phyloP scores from a whole-genome alignment of 257 asterid genomes.

The Solanum pennellii region DNA sequence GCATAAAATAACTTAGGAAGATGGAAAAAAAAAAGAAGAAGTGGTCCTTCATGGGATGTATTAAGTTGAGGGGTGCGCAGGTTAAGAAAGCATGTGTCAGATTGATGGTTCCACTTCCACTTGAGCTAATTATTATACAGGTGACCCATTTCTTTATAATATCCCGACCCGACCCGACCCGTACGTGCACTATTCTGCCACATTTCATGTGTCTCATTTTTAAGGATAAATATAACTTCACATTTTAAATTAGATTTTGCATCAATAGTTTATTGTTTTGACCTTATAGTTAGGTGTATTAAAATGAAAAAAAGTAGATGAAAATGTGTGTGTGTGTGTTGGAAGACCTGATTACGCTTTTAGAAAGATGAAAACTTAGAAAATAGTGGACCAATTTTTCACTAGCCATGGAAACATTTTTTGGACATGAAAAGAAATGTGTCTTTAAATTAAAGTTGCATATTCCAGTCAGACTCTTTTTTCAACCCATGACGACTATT shows the following conservation, averaged over 20 bases:
- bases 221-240: background rate
- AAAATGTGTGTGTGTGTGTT: constrained; percentile 1
- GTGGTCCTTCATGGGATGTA: background rate
- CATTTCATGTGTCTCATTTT: background rate
- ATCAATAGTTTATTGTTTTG: background rate
- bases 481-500: background rate
- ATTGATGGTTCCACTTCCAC: background rate
- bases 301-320: background rate
- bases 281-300: background rate
- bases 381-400: background rate
- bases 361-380: background rate
- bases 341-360: background rate
- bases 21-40: background rate
- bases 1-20: background rate
- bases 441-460: constrained; percentile 4
- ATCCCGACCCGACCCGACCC: background rate
- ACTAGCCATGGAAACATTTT: constrained; percentile 24
- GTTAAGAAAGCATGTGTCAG: background rate
- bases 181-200: background rate
- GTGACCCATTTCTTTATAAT: background rate
- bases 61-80: background rate
- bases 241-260: background rate
- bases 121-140: background rate
- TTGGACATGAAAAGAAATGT: constrained; percentile 18
- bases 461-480: background rate